Percentiles rank a stretch among this genome's conserved stretches.
Evolutionary conservation across 108 stramenopile genomes (phyloP).

Genomic region (Cyclotella cryptica): DNA sequence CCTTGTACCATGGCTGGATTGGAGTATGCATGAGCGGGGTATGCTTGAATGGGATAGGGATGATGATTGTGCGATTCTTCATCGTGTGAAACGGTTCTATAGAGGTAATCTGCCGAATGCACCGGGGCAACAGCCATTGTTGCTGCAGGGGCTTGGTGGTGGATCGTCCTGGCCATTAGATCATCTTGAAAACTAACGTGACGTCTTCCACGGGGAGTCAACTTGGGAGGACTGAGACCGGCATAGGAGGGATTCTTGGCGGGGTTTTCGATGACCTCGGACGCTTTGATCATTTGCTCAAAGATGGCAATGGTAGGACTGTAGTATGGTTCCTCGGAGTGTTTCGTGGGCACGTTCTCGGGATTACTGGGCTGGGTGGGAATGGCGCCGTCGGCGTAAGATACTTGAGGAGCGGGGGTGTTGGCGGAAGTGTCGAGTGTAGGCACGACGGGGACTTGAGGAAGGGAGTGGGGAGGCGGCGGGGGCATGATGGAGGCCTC

Average conservation of each 20-base stretch:
- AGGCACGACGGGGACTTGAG: conserved; percentile 3
- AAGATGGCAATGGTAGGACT: conserved; percentile 55
- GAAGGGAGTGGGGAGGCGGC: conserved; percentile 11
- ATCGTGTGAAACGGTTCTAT: conserved; percentile 31
- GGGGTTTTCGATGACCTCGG: conserved; percentile 33
- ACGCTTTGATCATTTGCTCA: conserved; percentile 55
- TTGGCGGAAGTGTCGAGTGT: conserved; percentile 7
- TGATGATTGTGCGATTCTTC: conserved; percentile 8
- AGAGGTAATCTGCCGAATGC: conserved; percentile 1
- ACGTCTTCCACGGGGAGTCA: conserved; percentile 24
- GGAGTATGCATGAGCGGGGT: not conserved
- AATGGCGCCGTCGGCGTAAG: conserved; percentile 32
- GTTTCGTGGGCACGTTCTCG: conserved; percentile 17
- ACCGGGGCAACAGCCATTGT: too few species aligned
- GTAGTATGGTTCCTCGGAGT: conserved; percentile 26
- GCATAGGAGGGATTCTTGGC: conserved; percentile 19
- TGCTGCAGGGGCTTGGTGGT: not conserved
- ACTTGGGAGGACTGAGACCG: conserved; percentile 40
- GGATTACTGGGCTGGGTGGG: not conserved
- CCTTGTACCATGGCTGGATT: not conserved
- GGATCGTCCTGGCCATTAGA: not conserved
- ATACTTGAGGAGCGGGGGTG: conserved; percentile 36
- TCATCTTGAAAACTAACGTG: not conserved
- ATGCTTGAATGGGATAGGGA: not conserved
- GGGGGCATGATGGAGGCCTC: not conserved